A percentile compares a stretch with the other conserved stretches of the same genome.
Evolutionary conservation across 306 rosid species (phyloP).

Genomic region (Alnus rubra): DNA sequence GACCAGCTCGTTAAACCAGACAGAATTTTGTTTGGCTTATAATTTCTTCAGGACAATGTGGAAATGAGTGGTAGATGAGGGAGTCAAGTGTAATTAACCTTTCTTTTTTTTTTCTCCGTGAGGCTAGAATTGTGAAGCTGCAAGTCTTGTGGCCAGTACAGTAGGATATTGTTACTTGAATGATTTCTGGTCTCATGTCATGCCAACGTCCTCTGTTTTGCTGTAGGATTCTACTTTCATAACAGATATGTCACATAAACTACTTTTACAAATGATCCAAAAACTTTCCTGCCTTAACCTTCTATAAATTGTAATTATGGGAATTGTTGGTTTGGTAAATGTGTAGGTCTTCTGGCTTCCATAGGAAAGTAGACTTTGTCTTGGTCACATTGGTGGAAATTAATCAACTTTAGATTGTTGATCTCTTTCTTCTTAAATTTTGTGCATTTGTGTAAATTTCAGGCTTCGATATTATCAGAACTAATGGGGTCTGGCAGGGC

Average conservation of each 20-base stretch:
- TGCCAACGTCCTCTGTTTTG: too few relatives aligned
- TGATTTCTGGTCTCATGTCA: too few relatives aligned
- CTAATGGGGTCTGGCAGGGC: conserved; percentile 56
- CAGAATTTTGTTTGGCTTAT: too few relatives aligned
- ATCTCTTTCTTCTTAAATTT: not conserved
- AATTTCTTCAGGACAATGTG: too few relatives aligned
- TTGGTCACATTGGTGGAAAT: not conserved
- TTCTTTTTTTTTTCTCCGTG: not conserved
- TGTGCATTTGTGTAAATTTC: conserved; percentile 33
- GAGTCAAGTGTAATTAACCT: too few relatives aligned
- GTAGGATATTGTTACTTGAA: not conserved
- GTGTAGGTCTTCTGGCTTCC: not conserved
- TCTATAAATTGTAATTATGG: not conserved
- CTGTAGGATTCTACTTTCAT: too few relatives aligned
- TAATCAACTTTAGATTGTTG: not conserved
- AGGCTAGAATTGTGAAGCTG: not conserved
- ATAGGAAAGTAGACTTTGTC: too few relatives aligned
- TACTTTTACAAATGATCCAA: not conserved
- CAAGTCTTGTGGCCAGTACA: not conserved
- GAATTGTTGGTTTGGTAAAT: not conserved
- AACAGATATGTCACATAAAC: not conserved
- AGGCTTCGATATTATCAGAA: conserved; percentile 64
- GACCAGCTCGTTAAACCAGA: too few relatives aligned
- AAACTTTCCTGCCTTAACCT: not conserved
- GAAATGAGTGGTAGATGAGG: too few relatives aligned